Evolutionary conservation across 2,329 filamentous ascomycete genomes (phyloP).

Genomic region (Dothistroma pini): DNA sequence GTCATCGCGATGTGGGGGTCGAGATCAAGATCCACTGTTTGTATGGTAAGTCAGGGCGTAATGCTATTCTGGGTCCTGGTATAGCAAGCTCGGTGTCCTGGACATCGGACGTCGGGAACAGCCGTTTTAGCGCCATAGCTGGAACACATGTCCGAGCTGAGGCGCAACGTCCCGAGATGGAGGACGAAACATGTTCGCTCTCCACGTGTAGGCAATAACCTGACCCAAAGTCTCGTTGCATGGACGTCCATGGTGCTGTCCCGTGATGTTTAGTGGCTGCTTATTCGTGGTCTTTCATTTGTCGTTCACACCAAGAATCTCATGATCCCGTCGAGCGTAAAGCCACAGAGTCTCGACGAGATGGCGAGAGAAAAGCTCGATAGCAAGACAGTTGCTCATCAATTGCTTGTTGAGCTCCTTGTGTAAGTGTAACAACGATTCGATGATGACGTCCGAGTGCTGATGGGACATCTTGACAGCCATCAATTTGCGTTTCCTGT

Average conservation of each 20-base stretch:
- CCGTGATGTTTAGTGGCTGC: background rate
- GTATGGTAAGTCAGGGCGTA: background rate
- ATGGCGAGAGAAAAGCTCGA: slow-evolving; percentile 1
- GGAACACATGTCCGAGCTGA: background rate
- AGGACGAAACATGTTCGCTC: background rate
- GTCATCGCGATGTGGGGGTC: background rate
- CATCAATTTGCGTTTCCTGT: slow-evolving; percentile 91
- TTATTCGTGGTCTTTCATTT: background rate
- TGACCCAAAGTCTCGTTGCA: background rate
- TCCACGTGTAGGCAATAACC: background rate
- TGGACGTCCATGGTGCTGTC: background rate
- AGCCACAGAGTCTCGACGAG: background rate
- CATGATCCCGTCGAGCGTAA: background rate
- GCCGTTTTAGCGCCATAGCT: background rate
- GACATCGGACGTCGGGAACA: background rate
- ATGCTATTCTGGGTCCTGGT: background rate
- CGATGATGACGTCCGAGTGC: background rate
- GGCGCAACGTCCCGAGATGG: background rate
- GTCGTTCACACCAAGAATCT: background rate
- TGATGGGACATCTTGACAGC: background rate
- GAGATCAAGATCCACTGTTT: background rate
- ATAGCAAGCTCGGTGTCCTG: background rate
- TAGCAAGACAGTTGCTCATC: slow-evolving; percentile 71
- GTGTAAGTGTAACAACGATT: slow-evolving; percentile 58
- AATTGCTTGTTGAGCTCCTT: slow-evolving; percentile 92